Evolutionary conservation across 1,139 yeast genomes (phyloP), one percentile per base, ranked within the genome.

Genomic region (Suzukiozyma palmioleophila): DNA sequence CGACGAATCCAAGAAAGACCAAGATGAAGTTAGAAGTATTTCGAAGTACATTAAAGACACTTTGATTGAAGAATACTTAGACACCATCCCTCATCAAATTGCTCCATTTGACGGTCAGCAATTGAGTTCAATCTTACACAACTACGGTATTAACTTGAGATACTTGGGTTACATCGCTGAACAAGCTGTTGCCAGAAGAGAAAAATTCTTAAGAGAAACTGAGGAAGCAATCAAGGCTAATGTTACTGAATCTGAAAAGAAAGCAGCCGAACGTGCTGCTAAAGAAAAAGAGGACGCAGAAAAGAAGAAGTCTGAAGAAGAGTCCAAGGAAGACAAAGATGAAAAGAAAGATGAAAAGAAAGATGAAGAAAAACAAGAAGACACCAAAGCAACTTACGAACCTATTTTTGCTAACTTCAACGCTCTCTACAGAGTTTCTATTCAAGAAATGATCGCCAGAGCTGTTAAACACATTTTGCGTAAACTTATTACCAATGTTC

Each of bases 121-220:
- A 52, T 75, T 92, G 53, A 68, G 88, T 25, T 68, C 72, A 32
- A 60, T 74, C 40, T 64, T 92, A 62, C 98, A 92, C 62, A 77
- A 77, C 51, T 69, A 72, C 39, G 98, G 98, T 70, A 83, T 92
- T 57, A 90, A 88, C 60, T 59, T 90, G 67, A 84, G 98, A 64
- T 90, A 92, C 56, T 71, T 92, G 53, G 97, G 97, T 45, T 64
- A 60, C 38, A 56, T 83, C 52, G 81, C 81, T 15, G 56, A 56
- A 15, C 53, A 58, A 43, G 60, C 63, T 35, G 40, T 53, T 27
- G 38, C 27, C 3, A 60, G 53, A 47, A 60, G 57, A 43, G 57
- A 57, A 25, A 57, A 55, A n/a, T 57, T 52, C 35, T 42, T 49
- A 34, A 48, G 53, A 32, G 47, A 50, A 25, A 43, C 54, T 26